Base-by-base conservation (phyloP, 495 filamentous ascomycete species). In the Neurospora sp. region DNA sequence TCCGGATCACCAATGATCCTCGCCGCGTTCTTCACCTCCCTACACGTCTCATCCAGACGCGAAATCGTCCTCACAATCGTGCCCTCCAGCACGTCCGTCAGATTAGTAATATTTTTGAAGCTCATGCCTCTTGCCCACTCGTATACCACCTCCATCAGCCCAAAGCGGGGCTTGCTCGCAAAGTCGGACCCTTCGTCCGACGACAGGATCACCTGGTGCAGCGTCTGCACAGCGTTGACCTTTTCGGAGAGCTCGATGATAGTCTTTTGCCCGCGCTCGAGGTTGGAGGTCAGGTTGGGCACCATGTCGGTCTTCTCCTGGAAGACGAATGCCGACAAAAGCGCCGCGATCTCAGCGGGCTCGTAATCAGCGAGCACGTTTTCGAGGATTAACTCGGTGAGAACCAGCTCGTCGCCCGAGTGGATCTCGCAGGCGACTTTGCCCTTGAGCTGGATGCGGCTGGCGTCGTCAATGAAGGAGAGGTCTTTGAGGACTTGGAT, bases 371-470 rank as follows among this genome's bases (percentile, higher is more conserved):
- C 94, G 4, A 99, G 89, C 7, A 97, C 93, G 79, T 99, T 99
- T 76, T 99, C 96, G 18, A 99, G 89, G 68, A 99, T 91, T 5
- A 99, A 87, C 79, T 99, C 96, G 1, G 96, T 99, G 37, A 99
- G 88, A 9, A 98, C 94, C n/a, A 99, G 88, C 81, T 98, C 96
- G 78, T 97, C 96, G 20, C 95, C 94, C 5, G 95, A 97, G 83
- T 98, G 96, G 74, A 99, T 93, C 86, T 99, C 96, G 83, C 96
- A 99, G 20, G 96, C 96, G 39, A 99, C 96, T 82, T 98, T 97
- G 80, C 96, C 96, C 83, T 99, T 99, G 73, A 99, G 86, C 82
- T 94, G 91, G 40, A 98, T 95, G 65, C 94, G 89, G 41, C 87
- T 90, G 65, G 89, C 87, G 2, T 90, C 89, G 81, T 98, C 96